phyloP scores from a whole-genome alignment of 116 monocot genomes.

The Zostera marina region DNA sequence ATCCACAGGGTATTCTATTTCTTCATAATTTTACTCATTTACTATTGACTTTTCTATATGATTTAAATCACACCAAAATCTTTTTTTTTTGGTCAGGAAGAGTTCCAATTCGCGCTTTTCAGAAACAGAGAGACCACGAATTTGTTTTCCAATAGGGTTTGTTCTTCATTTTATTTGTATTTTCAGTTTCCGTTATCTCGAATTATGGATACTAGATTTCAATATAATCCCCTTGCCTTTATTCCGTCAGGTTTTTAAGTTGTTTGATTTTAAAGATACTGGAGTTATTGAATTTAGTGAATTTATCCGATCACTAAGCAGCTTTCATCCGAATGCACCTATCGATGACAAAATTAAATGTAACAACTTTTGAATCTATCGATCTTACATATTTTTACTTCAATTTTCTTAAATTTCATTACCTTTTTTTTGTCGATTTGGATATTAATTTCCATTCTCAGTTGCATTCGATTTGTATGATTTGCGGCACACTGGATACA shows the following conservation, averaged over 20 bases:
- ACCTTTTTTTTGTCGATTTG: no score
- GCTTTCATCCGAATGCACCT: constrained; percentile 71
- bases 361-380: constrained; percentile 10
- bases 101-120: constrained; percentile 83
- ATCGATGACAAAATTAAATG: constrained; percentile 52
- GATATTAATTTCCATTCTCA: constrained; percentile 11
- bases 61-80: neutral
- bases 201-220: neutral
- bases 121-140: constrained; percentile 64
- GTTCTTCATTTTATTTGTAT: neutral
- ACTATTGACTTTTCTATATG: neutral
- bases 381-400: neutral
- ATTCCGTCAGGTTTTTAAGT: constrained; percentile 62
- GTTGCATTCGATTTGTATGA: constrained; percentile 92
- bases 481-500: constrained; percentile 66
- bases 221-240: neutral
- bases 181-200: neutral
- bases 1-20: constrained; percentile 68
- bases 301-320: constrained; percentile 74
- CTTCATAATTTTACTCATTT: neutral
- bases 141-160: constrained; percentile 54
- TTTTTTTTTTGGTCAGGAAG: constrained; percentile 35
- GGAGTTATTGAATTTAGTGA: constrained; percentile 94
- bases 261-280: constrained; percentile 73
- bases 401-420: no score